phyloP scores from a whole-genome alignment of 2,329 filamentous ascomycete genomes.

The Penicillium sp. region DNA sequence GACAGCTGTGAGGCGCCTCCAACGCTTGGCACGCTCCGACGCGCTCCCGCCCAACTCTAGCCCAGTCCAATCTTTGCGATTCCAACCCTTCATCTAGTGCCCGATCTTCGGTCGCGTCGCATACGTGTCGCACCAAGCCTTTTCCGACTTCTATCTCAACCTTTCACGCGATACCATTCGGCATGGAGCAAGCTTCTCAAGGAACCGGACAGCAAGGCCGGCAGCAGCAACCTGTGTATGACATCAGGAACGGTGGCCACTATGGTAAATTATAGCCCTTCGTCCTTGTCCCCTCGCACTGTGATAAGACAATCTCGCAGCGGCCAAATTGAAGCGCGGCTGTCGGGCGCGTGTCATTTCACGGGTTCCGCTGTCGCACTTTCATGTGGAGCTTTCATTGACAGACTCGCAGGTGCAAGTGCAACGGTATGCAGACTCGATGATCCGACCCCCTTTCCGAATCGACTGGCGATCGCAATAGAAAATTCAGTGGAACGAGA shows the following conservation, averaged over 20 bases:
- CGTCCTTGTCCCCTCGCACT: background rate
- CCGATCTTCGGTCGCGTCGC: constrained; percentile 2
- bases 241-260: constrained; percentile 70
- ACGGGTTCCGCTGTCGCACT: background rate
- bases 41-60: constrained; percentile 5
- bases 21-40: constrained; percentile 19
- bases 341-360: background rate
- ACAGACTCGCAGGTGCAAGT: constrained; percentile 57
- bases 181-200: constrained; percentile 58
- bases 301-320: background rate
- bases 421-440: constrained; percentile 56
- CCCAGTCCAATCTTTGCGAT: background rate
- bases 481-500: background rate
- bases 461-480: background rate
- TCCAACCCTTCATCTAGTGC: too few relatives aligned
- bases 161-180: constrained; percentile 4
- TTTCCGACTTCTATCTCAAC: background rate
- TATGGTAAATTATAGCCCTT: constrained; percentile 59
- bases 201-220: constrained; percentile 57
- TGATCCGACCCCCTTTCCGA: background rate
- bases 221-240: constrained; percentile 65
- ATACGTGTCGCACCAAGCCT: background rate
- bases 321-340: background rate
- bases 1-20: constrained; percentile 17
- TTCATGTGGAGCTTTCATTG: constrained; percentile 4